Evolutionary conservation across 2,329 filamentous ascomycete genomes (phyloP).

Genomic region (Hysterium pulicare): DNA sequence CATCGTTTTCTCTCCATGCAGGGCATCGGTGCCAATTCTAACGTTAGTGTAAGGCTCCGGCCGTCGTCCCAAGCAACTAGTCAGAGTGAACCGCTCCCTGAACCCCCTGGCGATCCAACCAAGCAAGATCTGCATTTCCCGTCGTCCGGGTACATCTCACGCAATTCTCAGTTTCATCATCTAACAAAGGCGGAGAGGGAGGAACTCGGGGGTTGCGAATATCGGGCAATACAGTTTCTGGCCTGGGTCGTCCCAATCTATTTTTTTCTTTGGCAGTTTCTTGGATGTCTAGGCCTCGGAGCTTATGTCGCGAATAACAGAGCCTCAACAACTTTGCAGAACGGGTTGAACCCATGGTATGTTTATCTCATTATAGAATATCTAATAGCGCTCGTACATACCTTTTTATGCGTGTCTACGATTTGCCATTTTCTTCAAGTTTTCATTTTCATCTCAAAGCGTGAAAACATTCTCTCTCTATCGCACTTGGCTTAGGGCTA

Average conservation of each 20-base stretch:
- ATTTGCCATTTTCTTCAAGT: no score
- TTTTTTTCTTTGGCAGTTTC: conserved; percentile 56
- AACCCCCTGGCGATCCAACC: conserved; percentile 6
- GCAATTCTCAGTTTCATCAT: conserved; percentile 56
- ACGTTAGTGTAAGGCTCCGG: conserved; percentile 21
- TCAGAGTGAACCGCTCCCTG: conserved; percentile 10
- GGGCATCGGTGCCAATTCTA: conserved; percentile 33
- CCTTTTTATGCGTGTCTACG: no score
- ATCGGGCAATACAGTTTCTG: conserved; percentile 59
- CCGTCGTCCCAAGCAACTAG: conserved; percentile 4
- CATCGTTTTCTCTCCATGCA: conserved; percentile 27
- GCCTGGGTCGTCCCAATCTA: conserved; percentile 60
- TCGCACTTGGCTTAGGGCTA: no score
- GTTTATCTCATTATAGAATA: no score
- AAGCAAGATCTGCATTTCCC: conserved; percentile 12
- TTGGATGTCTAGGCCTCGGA: conserved; percentile 58
- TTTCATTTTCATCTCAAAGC: no score
- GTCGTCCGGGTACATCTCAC: conserved; percentile 35
- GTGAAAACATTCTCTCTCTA: no score
- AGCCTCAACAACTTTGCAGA: conserved; percentile 47
- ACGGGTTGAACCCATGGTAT: conserved; percentile 60
- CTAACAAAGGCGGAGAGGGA: conserved; percentile 54
- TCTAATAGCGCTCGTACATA: no score
- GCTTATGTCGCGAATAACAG: conserved; percentile 58
- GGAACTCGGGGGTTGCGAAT: conserved; percentile 61